Base-by-base conservation (phyloP, 495 filamentous ascomycete species). In the Xylaria acuta region DNA sequence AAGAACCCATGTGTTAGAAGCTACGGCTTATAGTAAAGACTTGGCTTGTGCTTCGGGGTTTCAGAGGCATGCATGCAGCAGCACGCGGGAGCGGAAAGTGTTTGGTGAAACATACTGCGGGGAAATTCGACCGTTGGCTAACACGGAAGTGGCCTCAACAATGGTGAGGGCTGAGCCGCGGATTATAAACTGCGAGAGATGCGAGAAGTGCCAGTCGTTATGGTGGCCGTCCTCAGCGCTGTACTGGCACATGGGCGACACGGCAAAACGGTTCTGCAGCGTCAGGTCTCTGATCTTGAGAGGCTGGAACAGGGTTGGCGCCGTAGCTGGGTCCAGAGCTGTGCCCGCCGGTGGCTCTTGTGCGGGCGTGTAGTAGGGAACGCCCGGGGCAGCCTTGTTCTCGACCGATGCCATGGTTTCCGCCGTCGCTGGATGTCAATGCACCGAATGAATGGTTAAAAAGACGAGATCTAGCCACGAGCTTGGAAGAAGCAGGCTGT, bases 261-360 rank as follows among this genome's bases (percentile, higher is more conserved):
- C 81, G 27, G 85, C 86, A 72, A 93, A 88, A 65, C 93, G 89
- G 80, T 97, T 95, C 74, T 92, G 91, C 34, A 95, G 82, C 1
- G 83, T 89, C n/a, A 92, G 73, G 77, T 86, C 86, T 67, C 92
- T 88, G 74, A 95, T 89, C 64, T 77, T 87, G 72, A 93, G 74
- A 0, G 91, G 91, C 25, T 85, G 85, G 81, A 92, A 92, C 49
- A 92, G 80, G 2, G 88, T 91, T 25, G 91, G 91, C 4, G 87
- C 81, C 5, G 79, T 78, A 62, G 82, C 80, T 53, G 82, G 77
- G 43, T 83, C 73, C 30, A 88, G 40, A 30, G 88, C 86, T 2
- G 87, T 88, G 41, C 89, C 90, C 14, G 84, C 82, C 38, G 87
- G 81, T 3, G 85, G 85, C 7, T 82, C 77, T 78, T 91, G 88